Evolutionary conservation across 2,329 filamentous ascomycete species (phyloP).

Genomic region (Thielaviopsis musarum): DNA sequence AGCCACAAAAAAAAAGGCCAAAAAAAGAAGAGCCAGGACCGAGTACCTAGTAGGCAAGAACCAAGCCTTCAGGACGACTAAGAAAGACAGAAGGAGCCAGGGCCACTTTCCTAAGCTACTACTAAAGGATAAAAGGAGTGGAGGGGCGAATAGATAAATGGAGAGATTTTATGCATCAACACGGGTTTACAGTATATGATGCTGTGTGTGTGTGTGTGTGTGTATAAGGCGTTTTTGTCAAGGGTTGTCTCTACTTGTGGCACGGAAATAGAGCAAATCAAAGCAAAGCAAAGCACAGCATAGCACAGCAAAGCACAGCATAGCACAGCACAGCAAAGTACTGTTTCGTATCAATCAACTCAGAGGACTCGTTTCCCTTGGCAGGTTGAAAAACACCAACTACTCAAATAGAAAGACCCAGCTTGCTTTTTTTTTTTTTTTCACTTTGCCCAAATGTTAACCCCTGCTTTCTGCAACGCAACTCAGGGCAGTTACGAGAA

Average conservation of each 20-base stretch:
- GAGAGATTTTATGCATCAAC: neutral
- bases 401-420: too few relatives aligned
- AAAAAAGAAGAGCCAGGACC: neutral
- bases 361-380: too few relatives aligned
- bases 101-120: neutral
- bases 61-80: neutral
- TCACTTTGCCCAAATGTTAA: too few relatives aligned
- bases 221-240: too few relatives aligned
- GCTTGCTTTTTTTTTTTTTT: too few relatives aligned
- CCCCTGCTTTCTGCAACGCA: neutral
- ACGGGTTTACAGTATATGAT: too few relatives aligned
- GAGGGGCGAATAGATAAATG: neutral
- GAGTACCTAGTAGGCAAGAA: neutral
- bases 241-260: neutral
- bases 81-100: conserved; percentile 2
- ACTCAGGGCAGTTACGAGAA: conserved; percentile 4
- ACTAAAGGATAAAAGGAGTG: neutral
- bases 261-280: neutral
- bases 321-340: too few relatives aligned
- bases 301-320: too few relatives aligned
- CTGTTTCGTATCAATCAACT: too few relatives aligned
- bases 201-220: too few relatives aligned
- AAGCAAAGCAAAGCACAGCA: too few relatives aligned
- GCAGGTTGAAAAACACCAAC: too few relatives aligned
- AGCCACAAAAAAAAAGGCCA: neutral